A percentile compares a stretch with the other conserved stretches of the same genome.
Conservation (phyloP, 768 basidiomycete species). For the Russula emetica region DNA sequence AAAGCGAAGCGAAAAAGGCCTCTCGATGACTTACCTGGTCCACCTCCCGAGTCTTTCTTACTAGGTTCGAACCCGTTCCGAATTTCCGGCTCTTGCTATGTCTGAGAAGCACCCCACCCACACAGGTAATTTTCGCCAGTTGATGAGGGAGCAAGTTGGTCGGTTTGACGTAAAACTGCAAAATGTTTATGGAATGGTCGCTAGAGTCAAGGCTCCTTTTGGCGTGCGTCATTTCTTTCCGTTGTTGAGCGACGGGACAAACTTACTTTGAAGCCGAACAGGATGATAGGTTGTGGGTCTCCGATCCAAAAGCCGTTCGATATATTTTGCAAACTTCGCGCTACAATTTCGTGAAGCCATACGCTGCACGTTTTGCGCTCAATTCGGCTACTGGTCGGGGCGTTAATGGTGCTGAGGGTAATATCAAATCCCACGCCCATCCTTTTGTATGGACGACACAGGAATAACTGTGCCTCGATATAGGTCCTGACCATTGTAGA, state of each 20-base stretch:
- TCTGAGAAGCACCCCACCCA: neutral
- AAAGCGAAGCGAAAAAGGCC: neutral
- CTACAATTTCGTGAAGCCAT: constrained; percentile 23
- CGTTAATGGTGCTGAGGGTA: constrained; percentile 23
- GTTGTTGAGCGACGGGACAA: no score
- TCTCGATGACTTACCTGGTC: constrained; percentile 12
- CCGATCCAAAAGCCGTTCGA: constrained; percentile 24
- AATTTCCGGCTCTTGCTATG: neutral
- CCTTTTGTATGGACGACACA: no score
- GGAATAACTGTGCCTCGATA: constrained; percentile 1
- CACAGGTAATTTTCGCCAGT: constrained; percentile 19
- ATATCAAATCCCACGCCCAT: neutral
- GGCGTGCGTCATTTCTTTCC: constrained; percentile 6
- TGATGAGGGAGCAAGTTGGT: constrained; percentile 22
- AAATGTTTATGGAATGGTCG: constrained; percentile 11
- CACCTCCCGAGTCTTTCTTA: constrained; percentile 20
- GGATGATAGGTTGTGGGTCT: constrained; percentile 19
- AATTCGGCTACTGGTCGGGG: constrained; percentile 21
- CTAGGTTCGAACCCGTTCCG: constrained; percentile 8
- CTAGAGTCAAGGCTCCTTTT: constrained; percentile 19
- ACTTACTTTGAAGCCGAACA: neutral
- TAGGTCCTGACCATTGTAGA: constrained; percentile 20
- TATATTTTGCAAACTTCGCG: constrained; percentile 24
- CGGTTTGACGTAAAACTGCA: constrained; percentile 17
- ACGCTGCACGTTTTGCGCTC: constrained; percentile 24